Conservation (phyloP, 1,139 yeast species). For the Kodamaea anthophila region DNA sequence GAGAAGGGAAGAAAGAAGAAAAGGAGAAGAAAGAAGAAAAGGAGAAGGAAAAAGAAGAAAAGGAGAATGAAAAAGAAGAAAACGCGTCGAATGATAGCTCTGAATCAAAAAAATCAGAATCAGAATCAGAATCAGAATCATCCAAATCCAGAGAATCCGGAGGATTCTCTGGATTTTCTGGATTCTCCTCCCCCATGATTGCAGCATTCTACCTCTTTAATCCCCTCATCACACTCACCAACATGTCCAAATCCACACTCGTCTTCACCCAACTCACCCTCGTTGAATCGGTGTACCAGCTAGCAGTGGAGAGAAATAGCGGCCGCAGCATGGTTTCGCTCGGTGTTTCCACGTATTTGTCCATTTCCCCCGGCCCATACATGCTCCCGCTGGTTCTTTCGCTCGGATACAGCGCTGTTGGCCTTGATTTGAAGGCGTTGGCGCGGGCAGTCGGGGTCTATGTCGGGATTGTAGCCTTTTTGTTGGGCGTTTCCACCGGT, state of each 20-base stretch:
- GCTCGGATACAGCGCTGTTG: slow-evolving; percentile 14
- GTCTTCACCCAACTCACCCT: slow-evolving; percentile 55
- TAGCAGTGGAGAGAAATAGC: slow-evolving; percentile 35
- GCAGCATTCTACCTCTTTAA: slow-evolving; percentile 68
- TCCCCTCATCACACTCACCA: slow-evolving; percentile 67
- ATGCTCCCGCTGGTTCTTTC: slow-evolving; percentile 51
- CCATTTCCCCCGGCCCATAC: slow-evolving; percentile 51
- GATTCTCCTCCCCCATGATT: slow-evolving; percentile 39
- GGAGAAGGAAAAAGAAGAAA: not conserved
- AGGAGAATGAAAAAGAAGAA: not conserved
- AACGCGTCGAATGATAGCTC: not conserved
- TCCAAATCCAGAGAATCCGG: not conserved
- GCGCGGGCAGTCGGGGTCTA: slow-evolving; percentile 23
- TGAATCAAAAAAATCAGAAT: slow-evolving; percentile 3
- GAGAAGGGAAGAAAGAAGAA: slow-evolving; percentile 16
- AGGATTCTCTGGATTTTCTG: no score
- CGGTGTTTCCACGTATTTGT: slow-evolving; percentile 60
- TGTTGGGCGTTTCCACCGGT: slow-evolving; percentile 30
- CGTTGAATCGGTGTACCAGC: slow-evolving; percentile 43
- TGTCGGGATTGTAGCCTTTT: slow-evolving; percentile 20
- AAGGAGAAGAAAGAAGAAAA: slow-evolving; percentile 6
- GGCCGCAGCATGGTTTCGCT: slow-evolving; percentile 47
- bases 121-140: not conserved
- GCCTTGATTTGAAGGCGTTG: slow-evolving; percentile 11
- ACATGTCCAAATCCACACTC: slow-evolving; percentile 64